Base-by-base conservation (phyloP, 73 alveolate species). In the Breviolum minutum region DNA sequence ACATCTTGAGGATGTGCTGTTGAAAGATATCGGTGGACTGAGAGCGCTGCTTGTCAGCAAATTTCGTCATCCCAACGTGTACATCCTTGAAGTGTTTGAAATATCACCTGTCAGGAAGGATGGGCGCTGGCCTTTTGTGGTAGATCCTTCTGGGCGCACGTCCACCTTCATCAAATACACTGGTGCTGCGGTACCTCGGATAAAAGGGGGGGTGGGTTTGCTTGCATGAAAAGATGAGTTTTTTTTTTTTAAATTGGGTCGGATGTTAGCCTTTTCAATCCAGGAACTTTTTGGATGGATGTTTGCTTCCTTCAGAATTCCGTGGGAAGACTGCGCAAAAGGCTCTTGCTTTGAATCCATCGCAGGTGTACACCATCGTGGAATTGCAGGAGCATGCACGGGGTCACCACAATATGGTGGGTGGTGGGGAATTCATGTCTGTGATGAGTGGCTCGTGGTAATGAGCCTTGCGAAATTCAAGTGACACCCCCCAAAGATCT, bases 81-180 rank as follows among this genome's bases (percentile, higher is more conserved):
- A 40, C 54, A 40, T 40, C 54, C 16, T n/a, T 13, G 26, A 29
- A 14, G 86, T 10, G 26, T 30, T 71, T 3, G 40, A 71, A 60
- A 71, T 30, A 20, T n/a, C 81, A 8, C 13, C 10, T 7, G 27
- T 83, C 60, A 83, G 92, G 92, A 54, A 83, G 26, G 94, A 61
- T 63, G 94, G 90, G 26, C 89, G 98, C n/a, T 92, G 98, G 98
- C 98, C 98, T 30, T 92, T 92, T 76, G 98, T 92, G 73, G 87
- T 92, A 12, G 98, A 92, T 81, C 80, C 98, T 26, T 92, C 98
- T 76, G 98, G 98, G 12, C 98, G 98, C 81, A 92, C 98, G n/a
- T 92, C 98, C 89, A 92, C 98, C 30, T 92, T 92, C 82, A 92
- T 92, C 98, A 92, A 92, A 54, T 92, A 92, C 91, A 73, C 98